A percentile compares a stretch with the other conserved stretches of the same genome.
These are phyloP conservation scores for Diphasiastrum complanatum DNA, from an alignment of 83 land plant species.

Conservation along the genomic window DNA sequence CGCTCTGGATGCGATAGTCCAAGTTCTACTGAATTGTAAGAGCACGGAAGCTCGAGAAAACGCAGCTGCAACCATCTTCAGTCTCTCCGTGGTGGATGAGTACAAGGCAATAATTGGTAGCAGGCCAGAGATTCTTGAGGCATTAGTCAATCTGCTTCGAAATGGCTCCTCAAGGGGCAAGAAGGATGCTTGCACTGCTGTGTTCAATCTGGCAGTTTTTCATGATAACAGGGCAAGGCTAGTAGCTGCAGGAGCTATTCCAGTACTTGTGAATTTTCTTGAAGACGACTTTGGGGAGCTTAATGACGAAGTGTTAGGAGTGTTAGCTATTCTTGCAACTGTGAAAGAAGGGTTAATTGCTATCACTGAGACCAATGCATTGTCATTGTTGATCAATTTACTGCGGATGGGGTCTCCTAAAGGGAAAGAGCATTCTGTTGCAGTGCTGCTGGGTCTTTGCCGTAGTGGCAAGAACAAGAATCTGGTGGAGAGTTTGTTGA, in stretches of 20 bases:
- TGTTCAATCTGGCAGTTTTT: conserved; percentile 26
- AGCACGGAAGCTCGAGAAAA: conserved; percentile 29
- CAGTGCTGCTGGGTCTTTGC: conserved; percentile 20
- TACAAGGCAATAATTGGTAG: conserved; percentile 22
- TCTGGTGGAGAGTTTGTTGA: not conserved
- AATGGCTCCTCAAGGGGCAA: conserved; percentile 23
- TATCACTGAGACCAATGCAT: not conserved
- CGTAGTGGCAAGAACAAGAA: not conserved
- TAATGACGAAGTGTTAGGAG: conserved; percentile 20
- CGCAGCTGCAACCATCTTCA: conserved; percentile 35
- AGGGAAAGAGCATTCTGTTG: conserved; percentile 21
- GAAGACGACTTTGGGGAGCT: conserved; percentile 9
- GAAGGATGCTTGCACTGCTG: conserved; percentile 31
- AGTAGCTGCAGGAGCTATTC: conserved; percentile 25
- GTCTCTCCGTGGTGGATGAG: conserved; percentile 24
- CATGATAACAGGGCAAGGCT: conserved; percentile 21
- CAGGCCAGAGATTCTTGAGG: conserved; percentile 11
- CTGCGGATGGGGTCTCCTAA: conserved; percentile 7
- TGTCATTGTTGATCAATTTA: conserved; percentile 1
- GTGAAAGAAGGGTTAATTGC: conserved; percentile 16
- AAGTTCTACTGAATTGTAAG: conserved; percentile 4
- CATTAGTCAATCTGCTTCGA: conserved; percentile 25
- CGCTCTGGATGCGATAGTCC: conserved; percentile 25
- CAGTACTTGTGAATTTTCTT: conserved; percentile 14
- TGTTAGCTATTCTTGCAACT: conserved; percentile 25